Conservation (phyloP, 495 filamentous ascomycete species). For the Penicillium roqueforti region DNA sequence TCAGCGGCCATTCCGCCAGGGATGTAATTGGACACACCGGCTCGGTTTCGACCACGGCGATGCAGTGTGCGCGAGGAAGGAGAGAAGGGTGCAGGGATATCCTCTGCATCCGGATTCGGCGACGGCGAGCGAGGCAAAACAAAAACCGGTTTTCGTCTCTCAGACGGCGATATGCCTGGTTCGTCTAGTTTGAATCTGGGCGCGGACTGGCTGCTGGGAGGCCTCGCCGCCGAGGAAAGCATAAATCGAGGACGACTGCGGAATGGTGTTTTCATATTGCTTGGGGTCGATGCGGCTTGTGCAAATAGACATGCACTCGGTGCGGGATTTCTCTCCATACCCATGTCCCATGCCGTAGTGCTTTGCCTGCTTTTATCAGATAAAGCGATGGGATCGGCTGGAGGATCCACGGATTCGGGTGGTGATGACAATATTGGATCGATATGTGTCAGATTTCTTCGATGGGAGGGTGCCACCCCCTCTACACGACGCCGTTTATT, state of each 20-base stretch:
- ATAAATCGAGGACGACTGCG: constrained; percentile 29
- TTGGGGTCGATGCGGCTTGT: constrained; percentile 17
- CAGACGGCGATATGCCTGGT: constrained; percentile 14
- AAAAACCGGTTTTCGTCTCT: constrained; percentile 34
- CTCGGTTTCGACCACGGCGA: constrained; percentile 29
- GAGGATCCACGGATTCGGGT: constrained; percentile 7
- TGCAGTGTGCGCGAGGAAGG: constrained; percentile 35
- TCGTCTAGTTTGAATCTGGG: constrained; percentile 11
- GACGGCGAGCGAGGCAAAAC: constrained; percentile 41
- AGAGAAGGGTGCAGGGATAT: constrained; percentile 40
- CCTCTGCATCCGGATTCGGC: constrained; percentile 20
- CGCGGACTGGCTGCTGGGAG: constrained; percentile 19
- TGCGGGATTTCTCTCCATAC: constrained; percentile 8
- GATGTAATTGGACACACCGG: constrained; percentile 23
- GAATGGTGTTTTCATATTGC: constrained; percentile 19
- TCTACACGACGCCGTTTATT: constrained; percentile 31
- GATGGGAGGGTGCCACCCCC: background rate
- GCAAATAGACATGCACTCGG: constrained; percentile 2
- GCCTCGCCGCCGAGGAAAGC: constrained; percentile 21
- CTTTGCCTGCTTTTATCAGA: background rate
- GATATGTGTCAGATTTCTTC: background rate
- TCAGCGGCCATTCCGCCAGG: constrained; percentile 44
- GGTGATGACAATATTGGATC: constrained; percentile 22
- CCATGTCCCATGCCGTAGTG: background rate
- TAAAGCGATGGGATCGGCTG: background rate